Evolutionary conservation across 768 basidiomycete species (phyloP).

Genomic region (Pilatotrama ljubarskyi): DNA sequence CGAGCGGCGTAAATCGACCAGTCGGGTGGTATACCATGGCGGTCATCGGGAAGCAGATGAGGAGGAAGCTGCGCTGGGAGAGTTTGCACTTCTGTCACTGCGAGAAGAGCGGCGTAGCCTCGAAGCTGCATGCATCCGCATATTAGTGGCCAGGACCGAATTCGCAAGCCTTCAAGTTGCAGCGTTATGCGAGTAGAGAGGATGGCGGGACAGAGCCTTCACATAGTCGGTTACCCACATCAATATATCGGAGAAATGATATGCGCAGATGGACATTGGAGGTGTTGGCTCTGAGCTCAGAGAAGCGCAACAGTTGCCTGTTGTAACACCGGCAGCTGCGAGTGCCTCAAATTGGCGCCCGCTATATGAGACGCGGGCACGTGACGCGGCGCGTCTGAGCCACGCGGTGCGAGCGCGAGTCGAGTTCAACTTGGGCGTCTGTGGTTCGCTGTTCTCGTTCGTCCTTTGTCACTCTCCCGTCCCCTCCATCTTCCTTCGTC

Average conservation of each 20-base stretch:
- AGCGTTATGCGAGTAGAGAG: too few relatives aligned
- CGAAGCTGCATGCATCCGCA: too few relatives aligned
- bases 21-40: neutral
- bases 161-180: too few relatives aligned
- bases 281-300: too few relatives aligned
- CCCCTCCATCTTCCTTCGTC: neutral
- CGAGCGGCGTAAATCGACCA: neutral
- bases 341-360: neutral
- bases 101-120: neutral
- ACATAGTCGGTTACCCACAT: too few relatives aligned
- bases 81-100: neutral
- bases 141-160: too few relatives aligned
- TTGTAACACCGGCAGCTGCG: too few relatives aligned
- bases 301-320: too few relatives aligned
- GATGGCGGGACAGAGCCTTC: too few relatives aligned
- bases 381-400: constrained; percentile 13
- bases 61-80: neutral
- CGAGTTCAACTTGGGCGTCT: constrained; percentile 20
- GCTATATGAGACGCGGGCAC: constrained; percentile 17
- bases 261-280: too few relatives aligned
- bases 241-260: too few relatives aligned
- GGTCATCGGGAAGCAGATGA: neutral
- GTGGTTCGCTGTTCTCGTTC: neutral
- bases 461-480: constrained; percentile 2
- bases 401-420: constrained; percentile 6